These are phyloP conservation scores for Tolypocladium capitatum DNA, from an alignment of 2,329 filamentous ascomycete species.

Conservation along the genomic window DNA sequence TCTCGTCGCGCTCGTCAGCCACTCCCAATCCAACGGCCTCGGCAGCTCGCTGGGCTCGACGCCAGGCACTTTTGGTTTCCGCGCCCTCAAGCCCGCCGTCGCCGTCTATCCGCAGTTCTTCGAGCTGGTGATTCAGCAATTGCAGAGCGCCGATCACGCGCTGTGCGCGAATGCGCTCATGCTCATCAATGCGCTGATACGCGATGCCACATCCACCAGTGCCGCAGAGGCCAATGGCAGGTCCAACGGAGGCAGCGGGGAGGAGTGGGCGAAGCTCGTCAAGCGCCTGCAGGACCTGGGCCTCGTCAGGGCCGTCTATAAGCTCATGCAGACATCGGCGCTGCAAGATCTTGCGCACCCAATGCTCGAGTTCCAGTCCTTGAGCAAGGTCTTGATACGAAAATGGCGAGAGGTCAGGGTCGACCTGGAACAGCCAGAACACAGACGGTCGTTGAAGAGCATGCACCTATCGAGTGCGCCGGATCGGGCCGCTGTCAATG, in stretches of 20 bases:
- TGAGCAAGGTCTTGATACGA: constrained; percentile 75
- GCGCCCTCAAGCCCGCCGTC: constrained; percentile 81
- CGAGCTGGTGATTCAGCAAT: constrained; percentile 79
- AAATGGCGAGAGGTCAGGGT: constrained; percentile 82
- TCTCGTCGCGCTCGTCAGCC: constrained; percentile 80
- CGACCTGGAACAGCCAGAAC: constrained; percentile 76
- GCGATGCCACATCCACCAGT: constrained; percentile 75
- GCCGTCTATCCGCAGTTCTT: constrained; percentile 88
- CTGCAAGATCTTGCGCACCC: constrained; percentile 84
- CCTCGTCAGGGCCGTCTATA: constrained; percentile 81
- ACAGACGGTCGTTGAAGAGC: constrained; percentile 73
- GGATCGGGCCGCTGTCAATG: constrained; percentile 32
- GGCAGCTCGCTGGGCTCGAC: constrained; percentile 26
- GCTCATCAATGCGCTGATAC: constrained; percentile 87
- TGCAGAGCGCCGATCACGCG: constrained; percentile 89
- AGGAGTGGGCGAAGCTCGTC: constrained; percentile 93
- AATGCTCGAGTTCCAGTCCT: constrained; percentile 79
- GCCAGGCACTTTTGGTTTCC: constrained; percentile 63
- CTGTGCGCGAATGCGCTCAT: constrained; percentile 92
- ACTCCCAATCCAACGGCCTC: constrained; percentile 50
- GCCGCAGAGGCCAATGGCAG: constrained; percentile 27
- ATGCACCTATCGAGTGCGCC: constrained; percentile 73
- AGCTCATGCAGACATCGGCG: constrained; percentile 86
- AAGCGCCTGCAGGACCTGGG: constrained; percentile 87
- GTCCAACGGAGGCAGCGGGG: constrained; percentile 20